Evolutionary conservation across 1,139 yeast genomes (phyloP).

Genomic region (Zhuliangozyma blackwelliae): DNA sequence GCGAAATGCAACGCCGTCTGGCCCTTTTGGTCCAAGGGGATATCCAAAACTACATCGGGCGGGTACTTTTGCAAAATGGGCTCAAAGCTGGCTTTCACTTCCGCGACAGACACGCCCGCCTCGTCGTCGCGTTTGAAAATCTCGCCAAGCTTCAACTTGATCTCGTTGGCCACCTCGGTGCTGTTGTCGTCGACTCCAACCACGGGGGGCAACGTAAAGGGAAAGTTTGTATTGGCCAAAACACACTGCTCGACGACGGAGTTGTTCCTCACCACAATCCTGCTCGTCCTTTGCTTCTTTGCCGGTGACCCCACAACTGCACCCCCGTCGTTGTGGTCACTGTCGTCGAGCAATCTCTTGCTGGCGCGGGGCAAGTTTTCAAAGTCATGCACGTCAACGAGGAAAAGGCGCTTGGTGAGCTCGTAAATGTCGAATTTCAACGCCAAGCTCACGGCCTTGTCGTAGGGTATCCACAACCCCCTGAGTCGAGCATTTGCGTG

Average conservation of each 20-base stretch:
- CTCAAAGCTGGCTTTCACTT: constrained; percentile 25
- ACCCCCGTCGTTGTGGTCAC: constrained; percentile 7
- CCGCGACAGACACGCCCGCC: constrained; percentile 28
- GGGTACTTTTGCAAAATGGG: constrained; percentile 14
- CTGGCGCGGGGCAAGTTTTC: constrained; percentile 31
- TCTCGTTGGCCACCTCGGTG: constrained; percentile 41
- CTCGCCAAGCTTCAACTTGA: constrained; percentile 47
- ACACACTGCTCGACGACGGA: constrained; percentile 17
- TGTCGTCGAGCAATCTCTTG: constrained; percentile 14
- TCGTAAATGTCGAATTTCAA: constrained; percentile 40
- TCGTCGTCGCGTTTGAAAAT: constrained; percentile 44
- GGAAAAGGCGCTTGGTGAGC: constrained; percentile 34
- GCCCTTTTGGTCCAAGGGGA: constrained; percentile 39
- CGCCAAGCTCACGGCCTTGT: constrained; percentile 40
- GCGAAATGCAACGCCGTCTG: constrained; percentile 48
- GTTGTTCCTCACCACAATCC: not conserved
- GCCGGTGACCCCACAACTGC: constrained; percentile 28
- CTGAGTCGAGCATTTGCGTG: constrained; percentile 23
- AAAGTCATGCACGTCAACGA: constrained; percentile 45
- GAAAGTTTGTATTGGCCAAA: constrained; percentile 40
- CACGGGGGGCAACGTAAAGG: constrained; percentile 55
- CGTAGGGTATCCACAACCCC: constrained; percentile 46
- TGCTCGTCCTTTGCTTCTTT: constrained; percentile 22
- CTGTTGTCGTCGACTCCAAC: constrained; percentile 24
- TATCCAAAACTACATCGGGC: constrained; percentile 21